phyloP scores from a whole-genome alignment of 2,329 filamentous ascomycete genomes.

The Fusarium sp. region DNA sequence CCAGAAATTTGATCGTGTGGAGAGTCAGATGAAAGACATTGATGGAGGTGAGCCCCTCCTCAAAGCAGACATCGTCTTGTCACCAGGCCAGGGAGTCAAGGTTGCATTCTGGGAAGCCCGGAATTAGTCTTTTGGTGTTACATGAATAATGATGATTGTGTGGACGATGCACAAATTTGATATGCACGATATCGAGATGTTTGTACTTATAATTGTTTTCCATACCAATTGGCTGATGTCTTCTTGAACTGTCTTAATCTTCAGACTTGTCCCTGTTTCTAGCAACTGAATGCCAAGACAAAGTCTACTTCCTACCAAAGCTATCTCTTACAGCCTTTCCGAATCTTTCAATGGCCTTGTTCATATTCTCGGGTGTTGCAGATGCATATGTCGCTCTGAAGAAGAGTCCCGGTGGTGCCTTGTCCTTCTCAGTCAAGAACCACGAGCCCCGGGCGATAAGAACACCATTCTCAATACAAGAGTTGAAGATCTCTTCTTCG shows the following conservation, averaged over 20 bases:
- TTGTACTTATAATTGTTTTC: neutral
- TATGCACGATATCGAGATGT: neutral
- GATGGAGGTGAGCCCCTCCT: slow-evolving; percentile 64
- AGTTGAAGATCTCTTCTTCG: slow-evolving; percentile 87
- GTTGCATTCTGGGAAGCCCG: slow-evolving; percentile 64
- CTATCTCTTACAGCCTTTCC: slow-evolving; percentile 75
- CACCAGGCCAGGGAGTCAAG: slow-evolving; percentile 66
- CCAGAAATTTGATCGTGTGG: slow-evolving; percentile 74
- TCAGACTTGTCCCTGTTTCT: neutral
- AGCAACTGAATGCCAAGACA: neutral
- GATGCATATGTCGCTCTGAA: slow-evolving; percentile 92
- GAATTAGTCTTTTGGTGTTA: slow-evolving; percentile 23
- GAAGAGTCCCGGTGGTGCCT: slow-evolving; percentile 73
- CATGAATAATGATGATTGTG: neutral
- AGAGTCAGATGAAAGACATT: slow-evolving; percentile 64
- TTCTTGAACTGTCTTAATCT: neutral
- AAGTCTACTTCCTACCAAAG: slow-evolving; percentile 51
- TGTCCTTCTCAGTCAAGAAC: slow-evolving; percentile 82
- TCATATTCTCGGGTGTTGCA: slow-evolving; percentile 76
- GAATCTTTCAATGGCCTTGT: slow-evolving; percentile 77
- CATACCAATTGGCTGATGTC: neutral
- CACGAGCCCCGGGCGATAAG: slow-evolving; percentile 87
- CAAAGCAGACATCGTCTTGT: slow-evolving; percentile 69
- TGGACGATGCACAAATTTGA: neutral
- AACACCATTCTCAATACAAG: slow-evolving; percentile 78